Evolutionary conservation across 2,329 filamentous ascomycete species (phyloP), one percentile per base, ranked within the genome.

Genomic region (Venturiaceae sp.): DNA sequence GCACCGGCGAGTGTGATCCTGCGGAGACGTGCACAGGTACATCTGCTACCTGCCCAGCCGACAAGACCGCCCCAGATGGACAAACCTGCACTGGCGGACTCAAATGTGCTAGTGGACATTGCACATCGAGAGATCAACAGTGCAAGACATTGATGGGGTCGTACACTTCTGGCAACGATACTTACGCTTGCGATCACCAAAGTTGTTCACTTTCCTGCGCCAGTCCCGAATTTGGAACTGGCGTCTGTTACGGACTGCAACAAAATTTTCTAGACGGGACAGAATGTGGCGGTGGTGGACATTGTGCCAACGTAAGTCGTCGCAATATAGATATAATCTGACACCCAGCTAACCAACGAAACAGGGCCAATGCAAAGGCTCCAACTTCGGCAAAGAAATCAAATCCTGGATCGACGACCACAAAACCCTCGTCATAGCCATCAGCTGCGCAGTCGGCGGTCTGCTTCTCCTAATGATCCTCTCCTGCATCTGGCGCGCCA

Each of bases 251-350:
- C 61, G 81, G 81, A 23, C 82, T 95, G 74, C 86, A 89, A 69
- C 91, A 96, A 69, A 94, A 95, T 73, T 97, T 95, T 74, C 77
- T 97, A 32, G 94, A 99, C 68, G 94, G 94, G 19, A 97, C 94
- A 1, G 76, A 82, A 1, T 99, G 94, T 69, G 80, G 84, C 56
- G 88, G 87, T 19, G 89, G 90, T 58, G 94, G 94, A 6, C 79
- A 77, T 59, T 99, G 94, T 72, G 69, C 71, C 55, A 92, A 92
- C 65, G 79, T 81, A 72, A 75, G 77, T 72, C n/a, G 44, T n/a
- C n/a, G n/a, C n/a, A n/a, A n/a, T n/a, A n/a, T n/a, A n/a, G n/a
- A n/a, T n/a, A n/a, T n/a, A 55, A 47, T 30, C 36, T 32, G 19
- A 54, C 53, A 44, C 16, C 33, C 58, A 39, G 28, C 16, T 32